Conservation (phyloP, 1,284 basidiomycete species). For the Puccinia polysora region DNA sequence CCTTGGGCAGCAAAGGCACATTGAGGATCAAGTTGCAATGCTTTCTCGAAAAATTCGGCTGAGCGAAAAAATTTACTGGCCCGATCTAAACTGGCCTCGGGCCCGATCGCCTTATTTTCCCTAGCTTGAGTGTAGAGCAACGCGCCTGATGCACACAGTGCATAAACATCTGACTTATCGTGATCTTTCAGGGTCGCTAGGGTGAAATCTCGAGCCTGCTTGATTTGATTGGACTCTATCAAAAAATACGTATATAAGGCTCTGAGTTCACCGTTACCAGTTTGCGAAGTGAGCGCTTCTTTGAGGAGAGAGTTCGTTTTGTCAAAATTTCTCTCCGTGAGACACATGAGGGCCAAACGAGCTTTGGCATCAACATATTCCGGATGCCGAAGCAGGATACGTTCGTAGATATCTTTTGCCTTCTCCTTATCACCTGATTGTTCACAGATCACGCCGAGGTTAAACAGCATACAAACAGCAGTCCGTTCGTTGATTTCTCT, state of each 20-base stretch:
- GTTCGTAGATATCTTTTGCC: conserved; percentile 77
- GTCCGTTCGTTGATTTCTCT: conserved; percentile 64
- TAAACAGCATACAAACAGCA: conserved; percentile 63
- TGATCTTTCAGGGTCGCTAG: conserved; percentile 74
- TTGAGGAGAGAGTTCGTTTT: conserved; percentile 82
- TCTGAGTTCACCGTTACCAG: conserved; percentile 65
- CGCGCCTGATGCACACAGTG: conserved; percentile 79
- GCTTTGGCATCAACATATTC: conserved; percentile 93
- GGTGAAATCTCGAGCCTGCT: conserved; percentile 76
- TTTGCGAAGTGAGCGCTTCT: conserved; percentile 70
- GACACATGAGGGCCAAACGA: conserved; percentile 73
- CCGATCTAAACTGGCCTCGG: conserved; percentile 67
- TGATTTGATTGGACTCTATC: conserved; percentile 65
- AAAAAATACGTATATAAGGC: conserved; percentile 82
- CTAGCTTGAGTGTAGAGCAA: conserved; percentile 76
- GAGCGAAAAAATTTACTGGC: conserved; percentile 70
- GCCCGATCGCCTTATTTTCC: conserved; percentile 60
- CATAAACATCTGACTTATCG: conserved; percentile 75
- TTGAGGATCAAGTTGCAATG: conserved; percentile 69
- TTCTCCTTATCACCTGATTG: conserved; percentile 66
- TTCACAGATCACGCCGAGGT: conserved; percentile 81
- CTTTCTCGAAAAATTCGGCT: conserved; percentile 85
- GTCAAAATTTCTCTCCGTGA: conserved; percentile 64
- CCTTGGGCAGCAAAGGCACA: conserved; percentile 90
- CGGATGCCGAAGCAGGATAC: conserved; percentile 74